phyloP scores from a whole-genome alignment of 352 stramenopile genomes.

The Phytophthora lateralis region DNA sequence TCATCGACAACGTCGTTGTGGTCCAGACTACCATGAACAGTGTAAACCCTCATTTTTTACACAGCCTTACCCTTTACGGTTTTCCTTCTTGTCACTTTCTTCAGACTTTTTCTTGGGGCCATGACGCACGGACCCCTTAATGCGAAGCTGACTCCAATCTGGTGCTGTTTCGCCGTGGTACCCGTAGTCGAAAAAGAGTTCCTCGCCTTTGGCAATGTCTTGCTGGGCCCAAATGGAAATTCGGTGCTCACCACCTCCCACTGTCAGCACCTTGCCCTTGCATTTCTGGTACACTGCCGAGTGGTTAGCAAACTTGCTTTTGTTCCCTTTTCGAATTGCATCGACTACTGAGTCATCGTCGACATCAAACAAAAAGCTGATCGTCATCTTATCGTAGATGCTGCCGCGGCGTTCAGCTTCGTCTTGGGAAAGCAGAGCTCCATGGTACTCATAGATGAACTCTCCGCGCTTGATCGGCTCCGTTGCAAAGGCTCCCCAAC shows the following conservation, averaged over 20 bases:
- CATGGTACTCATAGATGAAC: conserved; percentile 77
- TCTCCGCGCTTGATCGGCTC: conserved; percentile 67
- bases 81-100: conserved; percentile 26
- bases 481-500: conserved; percentile 66
- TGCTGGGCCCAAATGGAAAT: conserved; percentile 93
- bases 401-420: conserved; percentile 74
- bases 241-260: conserved; percentile 79
- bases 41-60: neutral
- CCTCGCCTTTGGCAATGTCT: conserved; percentile 86
- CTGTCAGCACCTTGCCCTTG: conserved; percentile 75
- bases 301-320: conserved; percentile 92
- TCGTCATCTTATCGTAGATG: conserved; percentile 88
- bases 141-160: conserved; percentile 68
- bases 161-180: conserved; percentile 65
- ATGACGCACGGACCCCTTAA: conserved; percentile 38
- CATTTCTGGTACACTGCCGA: conserved; percentile 72
- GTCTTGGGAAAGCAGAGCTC: conserved; percentile 68
- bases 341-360: conserved; percentile 91
- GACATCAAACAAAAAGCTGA: conserved; percentile 92
- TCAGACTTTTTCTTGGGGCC: conserved; percentile 28
- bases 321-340: conserved; percentile 92
- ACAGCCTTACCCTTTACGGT: conserved; percentile 17
- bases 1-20: neutral
- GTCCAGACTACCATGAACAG: neutral
- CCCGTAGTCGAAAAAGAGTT: conserved; percentile 77